A percentile compares a stretch with the other conserved stretches of the same genome.
Evolutionary conservation across 208 protist genomes (phyloP).

Genomic region (Phytomonas francai): DNA sequence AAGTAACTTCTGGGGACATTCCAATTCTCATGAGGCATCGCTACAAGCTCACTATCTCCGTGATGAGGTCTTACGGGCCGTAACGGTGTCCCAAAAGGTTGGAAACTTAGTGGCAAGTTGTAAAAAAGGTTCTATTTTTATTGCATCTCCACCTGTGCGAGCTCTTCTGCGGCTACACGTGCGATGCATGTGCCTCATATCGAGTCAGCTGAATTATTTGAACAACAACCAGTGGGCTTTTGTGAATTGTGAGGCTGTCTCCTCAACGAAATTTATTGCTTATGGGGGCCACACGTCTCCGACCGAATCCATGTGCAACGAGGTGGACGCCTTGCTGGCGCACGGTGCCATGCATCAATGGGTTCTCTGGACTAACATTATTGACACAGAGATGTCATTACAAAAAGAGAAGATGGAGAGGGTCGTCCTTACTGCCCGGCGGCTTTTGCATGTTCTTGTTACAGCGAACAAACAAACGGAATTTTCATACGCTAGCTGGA

Average conservation of each 20-base stretch:
- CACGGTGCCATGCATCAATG: slow-evolving; percentile 47
- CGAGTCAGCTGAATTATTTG: slow-evolving; percentile 19
- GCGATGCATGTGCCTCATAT: slow-evolving; percentile 22
- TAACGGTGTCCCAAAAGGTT: slow-evolving; percentile 21
- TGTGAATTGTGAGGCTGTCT: slow-evolving; percentile 15
- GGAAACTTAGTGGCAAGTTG: slow-evolving; percentile 11
- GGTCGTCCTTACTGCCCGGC: not conserved
- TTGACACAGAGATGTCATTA: slow-evolving; percentile 1
- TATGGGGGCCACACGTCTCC: slow-evolving; percentile 29
- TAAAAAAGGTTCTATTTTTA: slow-evolving; percentile 14
- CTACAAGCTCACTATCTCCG: slow-evolving; percentile 19
- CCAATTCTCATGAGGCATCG: slow-evolving; percentile 20
- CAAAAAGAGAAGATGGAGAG: not conserved
- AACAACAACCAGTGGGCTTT: slow-evolving; percentile 40
- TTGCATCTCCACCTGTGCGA: slow-evolving; percentile 15
- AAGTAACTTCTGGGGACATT: slow-evolving; percentile 17
- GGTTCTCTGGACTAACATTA: slow-evolving; percentile 32
- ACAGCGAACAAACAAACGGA: slow-evolving; percentile 24
- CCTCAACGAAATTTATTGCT: slow-evolving; percentile 14
- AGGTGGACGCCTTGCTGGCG: slow-evolving; percentile 29
- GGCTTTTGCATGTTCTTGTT: slow-evolving; percentile 23
- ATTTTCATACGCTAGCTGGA: slow-evolving; percentile 24
- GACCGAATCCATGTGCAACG: slow-evolving; percentile 18
- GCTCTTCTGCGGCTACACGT: slow-evolving; percentile 27
- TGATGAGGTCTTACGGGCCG: slow-evolving; percentile 22